phyloP scores from a whole-genome alignment of 2,329 filamentous ascomycete species.

The Cyphellophora europaea region DNA sequence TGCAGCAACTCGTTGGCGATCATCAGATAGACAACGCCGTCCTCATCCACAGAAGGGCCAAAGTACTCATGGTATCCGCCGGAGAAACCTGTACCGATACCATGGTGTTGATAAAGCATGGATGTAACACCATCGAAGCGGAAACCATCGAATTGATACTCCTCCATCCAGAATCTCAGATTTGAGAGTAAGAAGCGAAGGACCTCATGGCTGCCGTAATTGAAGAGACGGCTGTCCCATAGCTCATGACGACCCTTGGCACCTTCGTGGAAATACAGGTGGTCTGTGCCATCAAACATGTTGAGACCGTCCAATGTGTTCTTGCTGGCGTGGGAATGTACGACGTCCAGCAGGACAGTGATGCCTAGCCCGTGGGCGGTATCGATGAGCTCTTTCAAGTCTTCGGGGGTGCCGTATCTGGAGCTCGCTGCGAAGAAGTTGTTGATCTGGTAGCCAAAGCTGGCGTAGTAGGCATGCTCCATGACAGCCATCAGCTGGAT shows the following conservation, averaged over 20 bases:
- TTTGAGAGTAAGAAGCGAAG: slow-evolving; percentile 94
- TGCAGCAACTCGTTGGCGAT: slow-evolving; percentile 95
- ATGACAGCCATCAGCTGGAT: slow-evolving; percentile 99
- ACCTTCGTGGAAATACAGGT: slow-evolving; percentile 91
- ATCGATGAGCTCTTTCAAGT: slow-evolving; percentile 92
- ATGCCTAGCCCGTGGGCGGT: slow-evolving; percentile 87
- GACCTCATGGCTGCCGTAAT: slow-evolving; percentile 92
- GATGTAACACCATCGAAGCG: slow-evolving; percentile 96
- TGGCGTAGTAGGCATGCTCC: slow-evolving; percentile 99
- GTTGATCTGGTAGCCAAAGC: slow-evolving; percentile 97
- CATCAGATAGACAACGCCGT: slow-evolving; percentile 91
- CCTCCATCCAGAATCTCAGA: slow-evolving; percentile 97
- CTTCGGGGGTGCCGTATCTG: slow-evolving; percentile 85
- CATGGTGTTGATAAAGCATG: slow-evolving; percentile 94
- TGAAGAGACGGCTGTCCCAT: slow-evolving; percentile 96
- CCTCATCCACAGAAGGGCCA: slow-evolving; percentile 77
- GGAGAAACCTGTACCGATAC: slow-evolving; percentile 96
- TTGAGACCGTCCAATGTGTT: slow-evolving; percentile 94
- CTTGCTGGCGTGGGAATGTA: slow-evolving; percentile 96
- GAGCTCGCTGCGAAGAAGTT: slow-evolving; percentile 98
- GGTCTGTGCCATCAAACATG: slow-evolving; percentile 89
- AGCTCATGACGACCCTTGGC: slow-evolving; percentile 77
- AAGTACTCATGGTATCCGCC: slow-evolving; percentile 99
- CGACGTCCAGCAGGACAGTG: slow-evolving; percentile 84
- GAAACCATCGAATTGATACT: slow-evolving; percentile 94